Base-by-base conservation (phyloP, 164 flowering plant species). In the Sedum album region DNA sequence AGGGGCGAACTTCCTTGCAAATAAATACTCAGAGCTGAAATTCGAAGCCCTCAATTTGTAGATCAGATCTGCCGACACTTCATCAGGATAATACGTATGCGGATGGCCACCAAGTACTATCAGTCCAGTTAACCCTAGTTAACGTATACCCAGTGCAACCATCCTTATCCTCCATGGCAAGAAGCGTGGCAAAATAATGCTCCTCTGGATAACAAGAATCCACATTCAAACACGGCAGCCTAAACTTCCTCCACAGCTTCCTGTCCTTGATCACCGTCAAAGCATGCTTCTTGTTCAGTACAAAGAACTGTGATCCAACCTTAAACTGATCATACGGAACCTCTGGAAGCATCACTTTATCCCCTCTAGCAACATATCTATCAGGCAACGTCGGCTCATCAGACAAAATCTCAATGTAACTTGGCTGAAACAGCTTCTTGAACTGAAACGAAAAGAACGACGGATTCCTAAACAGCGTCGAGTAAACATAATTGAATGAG, bases 111-210 rank as follows among this genome's bases (percentile, higher is more conserved):
- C 73, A 1, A 18, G 69, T 67, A 26, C 86, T 85, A 41, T 80
- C 95, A 0, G 95, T 93, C 98, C 98, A 93, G 69, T 93, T 93
- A 39, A 93, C 98, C 51, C 81, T 69, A 0, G 96, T 93, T 2
- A 93, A 76, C 0, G 93, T 86, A 68, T 76, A 90, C 0, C 72
- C 81, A n/a, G 79, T 79, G 63, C 88, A 85, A 1, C 95, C 91
- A 4, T 75, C 69, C 0, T 86, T 90, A 71, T 93, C 95, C 82
- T 68, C 66, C 93, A 88, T 90, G 9, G 88, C 84, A 55, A 93
- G 70, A 42, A 93, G 64, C 0, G 98, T 93, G 1, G 98, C 93
- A 60, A 93, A 90, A 69, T 93, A 93, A 72, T 93, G 98, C 72
- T 93, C 98, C 70, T 93, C 98, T 0, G 98, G 98, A 78, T 86